phyloP scores from a whole-genome alignment of 176 grass and related monocot species.

The Saccharum officinarum region DNA sequence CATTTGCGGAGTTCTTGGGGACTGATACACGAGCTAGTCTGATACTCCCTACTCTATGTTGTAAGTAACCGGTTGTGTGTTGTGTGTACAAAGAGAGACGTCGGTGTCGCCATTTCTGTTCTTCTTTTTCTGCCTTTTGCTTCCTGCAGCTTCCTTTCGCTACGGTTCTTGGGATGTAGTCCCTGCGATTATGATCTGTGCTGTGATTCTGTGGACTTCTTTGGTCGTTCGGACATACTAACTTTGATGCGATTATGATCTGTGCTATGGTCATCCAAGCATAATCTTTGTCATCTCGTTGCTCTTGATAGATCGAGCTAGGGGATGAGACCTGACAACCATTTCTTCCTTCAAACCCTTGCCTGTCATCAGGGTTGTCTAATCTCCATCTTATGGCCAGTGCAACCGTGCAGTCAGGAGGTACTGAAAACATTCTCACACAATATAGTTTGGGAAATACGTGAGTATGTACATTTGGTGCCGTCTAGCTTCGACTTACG shows the following conservation, averaged over 20 bases:
- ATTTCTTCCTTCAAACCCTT: neutral
- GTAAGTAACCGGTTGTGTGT: slow-evolving; percentile 32
- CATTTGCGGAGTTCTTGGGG: slow-evolving; percentile 36
- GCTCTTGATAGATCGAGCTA: neutral
- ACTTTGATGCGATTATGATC: neutral
- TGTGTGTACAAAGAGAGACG: slow-evolving; percentile 13
- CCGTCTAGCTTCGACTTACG: no score
- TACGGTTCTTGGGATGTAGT: neutral
- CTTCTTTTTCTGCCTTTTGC: neutral
- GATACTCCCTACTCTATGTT: neutral
- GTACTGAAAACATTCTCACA: no score
- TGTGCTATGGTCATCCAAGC: neutral
- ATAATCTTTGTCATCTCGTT: neutral
- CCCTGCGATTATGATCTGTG: neutral
- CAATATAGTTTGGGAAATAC: no score
- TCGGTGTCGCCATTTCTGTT: slow-evolving; percentile 8
- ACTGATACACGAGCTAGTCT: neutral
- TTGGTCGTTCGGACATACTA: neutral
- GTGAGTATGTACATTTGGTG: no score
- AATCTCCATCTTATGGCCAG: no score
- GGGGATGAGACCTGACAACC: neutral
- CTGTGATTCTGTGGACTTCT: neutral
- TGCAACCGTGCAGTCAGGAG: no score
- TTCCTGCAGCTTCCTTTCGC: neutral
- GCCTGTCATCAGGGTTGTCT: neutral